Base-by-base conservation (phyloP, 345 rosid genomes). In the Moricandia arvensis region DNA sequence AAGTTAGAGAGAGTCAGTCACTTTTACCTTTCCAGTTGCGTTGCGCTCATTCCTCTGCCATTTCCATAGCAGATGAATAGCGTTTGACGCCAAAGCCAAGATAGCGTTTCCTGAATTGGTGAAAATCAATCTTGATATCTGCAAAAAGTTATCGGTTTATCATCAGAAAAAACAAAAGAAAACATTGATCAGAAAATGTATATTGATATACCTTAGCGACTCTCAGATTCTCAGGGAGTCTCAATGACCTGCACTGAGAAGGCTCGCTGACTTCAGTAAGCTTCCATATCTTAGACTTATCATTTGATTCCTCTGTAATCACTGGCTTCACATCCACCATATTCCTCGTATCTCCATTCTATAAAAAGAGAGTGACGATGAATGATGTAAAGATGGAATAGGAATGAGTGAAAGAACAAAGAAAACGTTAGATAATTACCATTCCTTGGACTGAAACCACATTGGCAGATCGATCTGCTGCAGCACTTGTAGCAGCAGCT, bases 41-140 rank as follows among this genome's bases (percentile, higher is more conserved):
- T 90, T 89, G 8, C 95, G 95, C 3, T 94, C 98, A 60, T 69
- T 91, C 62, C 96, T 87, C 73, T 90, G 98, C 98, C 98, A 94
- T 80, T 90, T 94, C 98, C 98, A 94, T 38, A 94, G 84, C 59
- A 91, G 81, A 80, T 94, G 98, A 77, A 87, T 82, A 17, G 97
- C 98, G 72, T 94, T 94, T 69, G 98, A 87, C 66, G 96, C 96
- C 80, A 94, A 83, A 63, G 98, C 98, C 86, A 94, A 86, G 70
- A 94, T 87, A 59, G 97, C 97, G 79, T 80, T 85, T 61, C 98
- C 98, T 21, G 97, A 91, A 82, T 94, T 94, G 57, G 98, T 94
- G 80, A 90, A 94, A 75, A 91, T 94, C 72, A 94, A 82, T 86
- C 97, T 90, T 74, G 98, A 91, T 83, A 94, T 91, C 98, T 94